Evolutionary conservation across 2,329 filamentous ascomycete genomes (phyloP).

Genomic region (Orbilia quercus): DNA sequence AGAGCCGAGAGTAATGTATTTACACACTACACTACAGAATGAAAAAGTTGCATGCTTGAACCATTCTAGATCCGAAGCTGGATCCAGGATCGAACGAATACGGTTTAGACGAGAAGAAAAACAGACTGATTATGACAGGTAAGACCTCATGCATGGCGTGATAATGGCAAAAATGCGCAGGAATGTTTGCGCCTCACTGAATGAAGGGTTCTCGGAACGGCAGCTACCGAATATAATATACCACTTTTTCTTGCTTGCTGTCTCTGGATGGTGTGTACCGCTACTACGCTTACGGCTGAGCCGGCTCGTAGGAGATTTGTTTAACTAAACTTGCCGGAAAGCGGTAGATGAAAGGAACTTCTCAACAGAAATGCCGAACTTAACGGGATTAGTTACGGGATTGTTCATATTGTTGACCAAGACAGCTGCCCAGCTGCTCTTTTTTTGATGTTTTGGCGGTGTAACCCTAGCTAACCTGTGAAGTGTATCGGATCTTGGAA

Average conservation of each 20-base stretch:
- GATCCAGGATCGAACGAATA: constrained; percentile 17
- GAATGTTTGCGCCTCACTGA: constrained; percentile 1
- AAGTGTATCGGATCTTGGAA: too few relatives aligned
- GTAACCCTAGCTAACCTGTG: too few relatives aligned
- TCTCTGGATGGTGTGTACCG: too few relatives aligned
- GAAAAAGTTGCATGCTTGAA: too few relatives aligned
- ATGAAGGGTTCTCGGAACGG: constrained; percentile 48
- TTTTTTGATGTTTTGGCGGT: too few relatives aligned
- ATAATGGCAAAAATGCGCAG: constrained; percentile 43
- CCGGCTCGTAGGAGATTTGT: constrained; percentile 12
- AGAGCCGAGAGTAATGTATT: not conserved
- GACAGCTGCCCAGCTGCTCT: too few relatives aligned
- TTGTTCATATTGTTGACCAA: too few relatives aligned
- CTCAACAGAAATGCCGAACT: constrained; percentile 21
- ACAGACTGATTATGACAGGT: not conserved
- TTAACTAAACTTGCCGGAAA: not conserved
- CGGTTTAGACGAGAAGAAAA: constrained; percentile 17
- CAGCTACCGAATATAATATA: constrained; percentile 42
- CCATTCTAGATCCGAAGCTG: constrained; percentile 3
- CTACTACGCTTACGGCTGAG: constrained; percentile 35
- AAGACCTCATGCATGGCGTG: constrained; percentile 40
- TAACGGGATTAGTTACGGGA: too few relatives aligned
- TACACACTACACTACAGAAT: not conserved
- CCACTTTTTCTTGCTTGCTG: constrained; percentile 4
- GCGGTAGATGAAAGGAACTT: constrained; percentile 16